Evolutionary conservation across 192 early-diverging fungal species (phyloP), one percentile per base, ranked within the genome.

Genomic region (Dissophora globulifera): DNA sequence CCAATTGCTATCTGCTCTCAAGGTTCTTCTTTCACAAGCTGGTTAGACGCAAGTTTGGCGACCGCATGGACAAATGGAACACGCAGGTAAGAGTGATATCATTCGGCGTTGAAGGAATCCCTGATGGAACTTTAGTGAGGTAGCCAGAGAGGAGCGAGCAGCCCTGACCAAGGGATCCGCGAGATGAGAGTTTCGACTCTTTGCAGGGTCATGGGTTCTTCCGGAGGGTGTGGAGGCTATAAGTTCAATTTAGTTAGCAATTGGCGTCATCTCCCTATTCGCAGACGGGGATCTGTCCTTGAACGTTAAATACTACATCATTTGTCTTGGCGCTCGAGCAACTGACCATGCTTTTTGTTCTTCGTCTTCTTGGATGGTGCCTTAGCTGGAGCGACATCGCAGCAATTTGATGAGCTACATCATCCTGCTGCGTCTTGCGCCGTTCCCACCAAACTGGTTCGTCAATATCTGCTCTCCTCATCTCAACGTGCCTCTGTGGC

Each of bases 391-490:
- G 22, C 41, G 27, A 58, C 87, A 88, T 70, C 80, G 80, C n/a
- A 74, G 79, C 42, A 67, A 87, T 59, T 68, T 88, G 69, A 61
- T 88, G 42, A 86, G 85, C 29, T 88, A 88, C 49, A 85, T 88
- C 55, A 79, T 88, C 47, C 67, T 88, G 1, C 62, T 88, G 13
- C 78, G 87, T 25, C 58, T 88, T 6, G 63, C 79, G 8, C 87
- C 87, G 5, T 80, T 88, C 38, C 85, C 85, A 16, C 87, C 87
- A 23, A 87, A 88, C 38, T 88, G 87, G 87, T 78, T 79, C 23
- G 82, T 78, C 55, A 88, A 88, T 50, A 67, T 88, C 19, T 83
- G 84, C 4, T 80, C 85, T 1, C 84, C 87, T n/a, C 87, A 88
- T 30, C 57, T 88, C 35, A 66, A 72, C 45, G 84, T 88, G 20